Base-by-base conservation (phyloP, 257 asterid species). In the Haberlea rhodopensis region DNA sequence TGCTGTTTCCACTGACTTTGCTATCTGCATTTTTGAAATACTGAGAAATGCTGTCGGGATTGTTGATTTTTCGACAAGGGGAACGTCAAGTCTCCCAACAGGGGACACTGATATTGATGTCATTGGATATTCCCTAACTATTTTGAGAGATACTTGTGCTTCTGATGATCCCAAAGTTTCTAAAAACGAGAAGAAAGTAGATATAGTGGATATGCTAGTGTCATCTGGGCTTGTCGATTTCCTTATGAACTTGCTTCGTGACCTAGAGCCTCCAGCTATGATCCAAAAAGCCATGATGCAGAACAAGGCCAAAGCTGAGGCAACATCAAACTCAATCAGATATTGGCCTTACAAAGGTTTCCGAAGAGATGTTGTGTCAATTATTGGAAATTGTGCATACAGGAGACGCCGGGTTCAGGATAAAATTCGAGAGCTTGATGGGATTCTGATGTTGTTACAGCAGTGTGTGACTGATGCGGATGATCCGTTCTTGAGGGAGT, bases 401-500 rank as follows among this genome's bases (percentile, higher is more conserved):
- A 70, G 62, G 45, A 72, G 80, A 77, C 82, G 79, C 62, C 73
- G 21, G 34, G 88, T 85, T 45, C 98, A 92, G 78, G 92, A 85
- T 65, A 84, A 79, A 72, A 80, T 87, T 28, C 78, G 96, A 66
- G 87, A 80, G 74, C 70, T 66, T 53, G 76, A 80, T 31, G 97
- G 90, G 49, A 80, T 89, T 68, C 80, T 84, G 65, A 43, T 85
- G 19, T 28, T 92, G 78, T 70, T 92, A 61, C 97, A 92, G 52
- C 94, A 92, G 62, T 77, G 94, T 51, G 94, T 82, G 59, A 51
- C 69, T 28, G 98, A 89, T 68, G 98, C 87, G 63, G 96, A 92
- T 43, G 89, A 84, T 66, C 95, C 98, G 0, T 92, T 81, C 72
- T 66, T 87, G 82, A 89, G 97, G 80, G 97, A 92, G 62, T 92